Evolutionary conservation across 1,284 basidiomycete genomes (phyloP), one percentile per base, ranked within the genome.

Genomic region (Pholiota adiposa): DNA sequence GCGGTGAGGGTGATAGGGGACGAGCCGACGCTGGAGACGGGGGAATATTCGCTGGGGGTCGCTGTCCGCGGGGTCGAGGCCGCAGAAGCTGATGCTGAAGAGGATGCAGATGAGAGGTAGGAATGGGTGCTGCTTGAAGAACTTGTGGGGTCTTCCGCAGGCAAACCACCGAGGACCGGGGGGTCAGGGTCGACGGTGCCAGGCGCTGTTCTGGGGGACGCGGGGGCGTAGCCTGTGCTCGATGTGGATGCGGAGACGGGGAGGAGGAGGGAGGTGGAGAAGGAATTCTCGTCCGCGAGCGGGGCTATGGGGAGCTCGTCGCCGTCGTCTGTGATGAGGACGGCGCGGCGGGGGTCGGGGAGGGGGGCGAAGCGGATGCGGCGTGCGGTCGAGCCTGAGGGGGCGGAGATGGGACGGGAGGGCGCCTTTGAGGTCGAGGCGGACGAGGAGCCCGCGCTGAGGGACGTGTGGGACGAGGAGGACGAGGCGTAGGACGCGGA

Each of bases 321-420:
- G 60, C 75, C 77, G 65, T 77, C 72, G 60, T 79, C 77, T 5
- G 75, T 75, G 63, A 79, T 70, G 62, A 77, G 70, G 48, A 80
- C 76, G 50, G 78, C 73, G 54, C 84, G 76, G n/a, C 84, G 79
- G 14, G 88, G 88, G 61, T 89, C 87, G 3, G 90, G 90, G n/a
- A 92, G 82, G 2, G 90, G 90, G 0, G 90, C 90, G 64, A 92
- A 92, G 63, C 88, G 85, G 56, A 92, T 91, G 73, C 69, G 83
- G 73, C 60, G 76, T 33, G 40, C n/a, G 29, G 5, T 31, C n/a
- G n/a, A n/a, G 4, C 52, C 9, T 18, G 63, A 62, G 61, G 60
- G 59, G 36, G 33, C 33, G 59, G 49, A 59, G 54, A 53, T 55
- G 60, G 59, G 56, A 2, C 46, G 38, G 41, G 31, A 3, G 18